Percentiles rank a stretch among this genome's conserved stretches.
Conservation (phyloP, 805 yeast species). For the Lipomyces chichibuensis region DNA sequence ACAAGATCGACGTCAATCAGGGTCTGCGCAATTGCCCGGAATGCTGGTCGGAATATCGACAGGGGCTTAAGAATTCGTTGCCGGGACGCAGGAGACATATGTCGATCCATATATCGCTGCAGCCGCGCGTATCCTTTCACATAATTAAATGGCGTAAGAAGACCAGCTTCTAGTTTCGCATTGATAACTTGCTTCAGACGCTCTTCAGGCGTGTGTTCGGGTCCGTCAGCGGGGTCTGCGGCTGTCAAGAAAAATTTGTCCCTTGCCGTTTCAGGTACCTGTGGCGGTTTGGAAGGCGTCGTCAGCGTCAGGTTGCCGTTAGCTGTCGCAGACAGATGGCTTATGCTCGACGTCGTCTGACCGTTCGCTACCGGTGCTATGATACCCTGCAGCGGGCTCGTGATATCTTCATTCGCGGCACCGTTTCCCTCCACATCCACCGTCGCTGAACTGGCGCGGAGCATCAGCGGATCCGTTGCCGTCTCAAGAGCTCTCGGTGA, state of each 20-base stretch:
- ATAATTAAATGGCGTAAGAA: slow-evolving; percentile 88
- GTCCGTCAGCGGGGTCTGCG: slow-evolving; percentile 84
- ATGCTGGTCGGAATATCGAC: slow-evolving; percentile 86
- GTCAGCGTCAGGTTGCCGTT: slow-evolving; percentile 31
- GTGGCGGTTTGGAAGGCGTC: slow-evolving; percentile 9
- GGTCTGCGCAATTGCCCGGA: slow-evolving; percentile 87
- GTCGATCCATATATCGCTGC: slow-evolving; percentile 88
- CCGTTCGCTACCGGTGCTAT: neutral
- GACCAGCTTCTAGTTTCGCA: slow-evolving; percentile 92
- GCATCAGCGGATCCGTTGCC: slow-evolving; percentile 7
- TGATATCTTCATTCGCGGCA: neutral
- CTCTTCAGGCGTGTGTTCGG: slow-evolving; percentile 88
- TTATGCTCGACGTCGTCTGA: neutral
- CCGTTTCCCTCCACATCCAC: neutral
- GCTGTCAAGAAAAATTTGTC: slow-evolving; percentile 95
- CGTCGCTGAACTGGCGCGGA: slow-evolving; percentile 4
- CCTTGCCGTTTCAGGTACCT: slow-evolving; percentile 67
- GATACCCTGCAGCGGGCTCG: neutral
- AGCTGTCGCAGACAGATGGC: slow-evolving; percentile 19
- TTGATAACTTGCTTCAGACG: slow-evolving; percentile 89
- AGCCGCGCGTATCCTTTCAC: slow-evolving; percentile 90
- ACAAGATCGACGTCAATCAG: slow-evolving; percentile 89
- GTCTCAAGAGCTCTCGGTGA: slow-evolving; percentile 10
- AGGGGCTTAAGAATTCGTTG: slow-evolving; percentile 85
- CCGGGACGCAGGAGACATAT: slow-evolving; percentile 81